Conservation (phyloP, 306 rosid genomes). For the Delonix regia region DNA sequence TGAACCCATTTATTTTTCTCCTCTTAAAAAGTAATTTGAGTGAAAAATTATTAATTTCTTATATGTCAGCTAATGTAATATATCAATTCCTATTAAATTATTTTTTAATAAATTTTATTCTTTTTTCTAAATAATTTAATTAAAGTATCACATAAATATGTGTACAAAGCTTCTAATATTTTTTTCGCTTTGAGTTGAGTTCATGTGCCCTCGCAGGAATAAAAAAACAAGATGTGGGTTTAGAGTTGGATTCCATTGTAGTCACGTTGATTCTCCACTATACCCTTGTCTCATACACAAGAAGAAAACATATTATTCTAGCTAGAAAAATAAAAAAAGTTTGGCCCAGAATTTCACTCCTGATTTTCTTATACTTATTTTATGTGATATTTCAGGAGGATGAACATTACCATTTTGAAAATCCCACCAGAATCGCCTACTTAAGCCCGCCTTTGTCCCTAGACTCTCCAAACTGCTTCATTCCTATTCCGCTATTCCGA, state of each 20-base stretch:
- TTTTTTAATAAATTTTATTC: too few species aligned
- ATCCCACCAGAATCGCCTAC: conserved; percentile 15
- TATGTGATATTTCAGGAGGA: not conserved
- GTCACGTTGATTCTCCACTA: conserved; percentile 44
- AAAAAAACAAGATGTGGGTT: conserved; percentile 33
- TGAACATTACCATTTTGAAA: not conserved
- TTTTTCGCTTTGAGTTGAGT: not conserved
- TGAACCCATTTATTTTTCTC: too few species aligned
- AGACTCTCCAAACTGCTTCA: conserved; percentile 1
- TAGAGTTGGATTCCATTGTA: conserved; percentile 9
- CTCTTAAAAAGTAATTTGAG: too few species aligned
- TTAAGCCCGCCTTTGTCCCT: not conserved
- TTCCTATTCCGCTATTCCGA: too few species aligned
- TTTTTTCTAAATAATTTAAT: too few species aligned
- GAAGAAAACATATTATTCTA: conserved; percentile 14
- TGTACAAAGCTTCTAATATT: too few species aligned
- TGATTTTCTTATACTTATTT: not conserved
- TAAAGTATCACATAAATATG: too few species aligned
- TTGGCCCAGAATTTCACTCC: not conserved
- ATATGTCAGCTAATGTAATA: too few species aligned
- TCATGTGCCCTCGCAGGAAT: not conserved
- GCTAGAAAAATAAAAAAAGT: not conserved
- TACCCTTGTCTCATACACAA: conserved; percentile 20
- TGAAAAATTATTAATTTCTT: too few species aligned
- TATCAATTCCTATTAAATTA: too few species aligned